phyloP scores from a whole-genome alignment of 1,284 basidiomycete species.

The Malassezia yamatoensis region DNA sequence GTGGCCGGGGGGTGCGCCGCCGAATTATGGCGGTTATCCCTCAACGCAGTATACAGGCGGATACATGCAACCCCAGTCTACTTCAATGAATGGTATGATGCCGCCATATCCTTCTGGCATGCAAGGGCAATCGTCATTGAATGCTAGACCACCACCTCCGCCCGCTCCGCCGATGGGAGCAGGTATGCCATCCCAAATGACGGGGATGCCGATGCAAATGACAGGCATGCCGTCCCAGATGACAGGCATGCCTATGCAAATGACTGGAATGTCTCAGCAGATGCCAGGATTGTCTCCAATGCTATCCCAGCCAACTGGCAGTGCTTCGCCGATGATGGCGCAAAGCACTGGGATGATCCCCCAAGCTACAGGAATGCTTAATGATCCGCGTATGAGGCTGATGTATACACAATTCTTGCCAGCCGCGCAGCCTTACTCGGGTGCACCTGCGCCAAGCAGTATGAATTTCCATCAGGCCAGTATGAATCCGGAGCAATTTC shows the following conservation, averaged over 20 bases:
- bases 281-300: constrained; percentile 23
- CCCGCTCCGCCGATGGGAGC: constrained; percentile 20
- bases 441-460: constrained; percentile 36
- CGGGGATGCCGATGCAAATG: constrained; percentile 9
- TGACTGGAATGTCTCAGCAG: constrained; percentile 11
- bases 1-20: constrained; percentile 29
- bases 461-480: constrained; percentile 45
- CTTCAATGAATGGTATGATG: constrained; percentile 28
- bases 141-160: constrained; percentile 8
- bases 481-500: constrained; percentile 45
- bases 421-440: constrained; percentile 42
- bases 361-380: constrained; percentile 45
- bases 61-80: constrained; percentile 28
- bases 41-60: constrained; percentile 32
- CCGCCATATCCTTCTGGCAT: constrained; percentile 19
- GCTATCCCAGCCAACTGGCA: constrained; percentile 8
- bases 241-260: constrained; percentile 24
- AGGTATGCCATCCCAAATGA: constrained; percentile 10
- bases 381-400: constrained; percentile 43
- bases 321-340: constrained; percentile 17
- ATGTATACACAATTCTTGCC: constrained; percentile 47
- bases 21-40: constrained; percentile 19
- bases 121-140: constrained; percentile 19
- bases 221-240: constrained; percentile 12
- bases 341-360: constrained; percentile 32